phyloP scores from a whole-genome alignment of 2,329 filamentous ascomycete genomes.

The Penicillium sclerotiorum region DNA sequence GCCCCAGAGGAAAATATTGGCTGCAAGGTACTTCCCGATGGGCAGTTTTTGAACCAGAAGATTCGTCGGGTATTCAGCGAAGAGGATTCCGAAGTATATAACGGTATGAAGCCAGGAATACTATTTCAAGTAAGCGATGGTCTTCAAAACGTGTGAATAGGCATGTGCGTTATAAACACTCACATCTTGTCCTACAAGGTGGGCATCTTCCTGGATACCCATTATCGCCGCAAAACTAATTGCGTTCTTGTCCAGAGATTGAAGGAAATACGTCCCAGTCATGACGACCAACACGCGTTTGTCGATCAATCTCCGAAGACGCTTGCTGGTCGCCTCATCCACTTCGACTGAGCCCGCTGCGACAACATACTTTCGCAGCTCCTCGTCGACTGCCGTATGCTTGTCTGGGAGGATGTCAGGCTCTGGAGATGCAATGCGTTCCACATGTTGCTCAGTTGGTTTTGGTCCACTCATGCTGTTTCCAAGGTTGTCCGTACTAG shows the following conservation, averaged over 20 bases:
- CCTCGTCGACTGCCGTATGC: constrained; percentile 6
- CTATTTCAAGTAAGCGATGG: constrained; percentile 17
- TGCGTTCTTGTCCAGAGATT: constrained; percentile 11
- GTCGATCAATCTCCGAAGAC: constrained; percentile 13
- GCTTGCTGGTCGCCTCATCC: constrained; percentile 16
- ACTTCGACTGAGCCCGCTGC: constrained; percentile 5
- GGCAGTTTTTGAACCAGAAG: constrained; percentile 13
- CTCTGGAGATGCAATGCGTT: constrained; percentile 1
- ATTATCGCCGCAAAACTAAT: constrained; percentile 16
- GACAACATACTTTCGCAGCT: constrained; percentile 7
- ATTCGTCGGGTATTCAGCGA: constrained; percentile 13
- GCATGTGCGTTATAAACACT: neutral
- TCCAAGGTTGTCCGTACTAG: neutral
- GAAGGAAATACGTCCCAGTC: constrained; percentile 14
- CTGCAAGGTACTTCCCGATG: constrained; percentile 10
- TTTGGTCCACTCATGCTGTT: constrained; percentile 5
- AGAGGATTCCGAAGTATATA: constrained; percentile 7
- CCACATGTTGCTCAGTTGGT: constrained; percentile 7
- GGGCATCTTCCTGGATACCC: constrained; percentile 12
- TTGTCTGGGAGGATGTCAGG: constrained; percentile 1
- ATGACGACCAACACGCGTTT: constrained; percentile 15
- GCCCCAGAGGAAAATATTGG: constrained; percentile 9
- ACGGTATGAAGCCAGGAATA: constrained; percentile 12
- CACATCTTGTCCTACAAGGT: constrained; percentile 6
- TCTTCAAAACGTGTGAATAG: neutral